Evolutionary conservation across 2,329 filamentous ascomycete species (phyloP), one percentile per base, ranked within the genome.

Genomic region (Trichoderma cornu-damae): DNA sequence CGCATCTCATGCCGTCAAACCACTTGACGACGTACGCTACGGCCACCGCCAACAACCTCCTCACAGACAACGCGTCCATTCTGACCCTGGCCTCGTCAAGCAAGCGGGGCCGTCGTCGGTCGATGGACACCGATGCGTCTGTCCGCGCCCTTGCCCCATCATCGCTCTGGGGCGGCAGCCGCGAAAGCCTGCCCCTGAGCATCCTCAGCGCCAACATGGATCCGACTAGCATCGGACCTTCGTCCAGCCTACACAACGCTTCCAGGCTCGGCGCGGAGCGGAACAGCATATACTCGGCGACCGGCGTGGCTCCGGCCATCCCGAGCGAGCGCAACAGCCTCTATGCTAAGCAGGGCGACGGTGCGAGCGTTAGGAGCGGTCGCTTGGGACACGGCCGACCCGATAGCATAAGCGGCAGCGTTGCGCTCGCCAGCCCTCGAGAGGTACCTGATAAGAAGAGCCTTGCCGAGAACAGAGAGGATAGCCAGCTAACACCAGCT

Each of bases 61-160:
- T 93, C 32, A 90, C 88, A 1, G 90, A 95, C 70, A 90, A 95
- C 68, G 90, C 90, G 20, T 93, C 89, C 24, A 92, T 95, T 63
- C 74, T 95, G 60, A 95, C 90, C 0, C 78, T 95, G 12, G 90
- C 90, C 2, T 93, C 89, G 3, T 92, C 88, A 0, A 90, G 87
- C 62, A 90, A 93, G 73, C 83, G 87, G 35, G 82, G 86, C 26
- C 85, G 90, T 34, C 82, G 89, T 48, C 83, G 89, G 60, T 92
- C 88, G 28, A 85, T 93, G 72, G 90, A 94, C 70, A 94, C 90
- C 0, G 88, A 94, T 68, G 90, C 90, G 4, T 93, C 88, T 0
- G 88, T 94, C 37, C 87, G 90, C 42, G 90, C 90, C 2, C 75
- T 95, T n/a, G 88, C 90, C 1, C 89, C 89, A 0, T 90, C 87